phyloP scores from a whole-genome alignment of 768 basidiomycete species.

The Mycena venus region DNA sequence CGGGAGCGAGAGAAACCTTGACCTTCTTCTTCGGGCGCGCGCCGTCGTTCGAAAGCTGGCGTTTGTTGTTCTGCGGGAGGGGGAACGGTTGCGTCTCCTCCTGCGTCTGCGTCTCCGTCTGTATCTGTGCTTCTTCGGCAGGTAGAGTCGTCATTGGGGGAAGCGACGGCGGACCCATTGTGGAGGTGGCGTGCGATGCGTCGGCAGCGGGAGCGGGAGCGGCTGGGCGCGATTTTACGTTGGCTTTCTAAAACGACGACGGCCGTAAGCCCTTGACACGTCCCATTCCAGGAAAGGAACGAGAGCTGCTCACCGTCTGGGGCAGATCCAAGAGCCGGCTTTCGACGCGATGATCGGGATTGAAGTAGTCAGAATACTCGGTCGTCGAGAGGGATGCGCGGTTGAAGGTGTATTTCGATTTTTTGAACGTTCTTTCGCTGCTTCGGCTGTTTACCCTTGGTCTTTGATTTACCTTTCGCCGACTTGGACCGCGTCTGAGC shows the following conservation, averaged over 20 bases:
- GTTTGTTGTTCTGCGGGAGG: conserved; percentile 37
- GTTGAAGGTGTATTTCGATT: conserved; percentile 69
- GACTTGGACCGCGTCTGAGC: conserved; percentile 55
- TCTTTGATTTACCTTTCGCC: conserved; percentile 55
- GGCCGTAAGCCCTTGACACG: neutral
- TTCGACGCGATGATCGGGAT: conserved; percentile 71
- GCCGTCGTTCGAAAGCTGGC: conserved; percentile 36
- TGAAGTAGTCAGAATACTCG: conserved; percentile 78
- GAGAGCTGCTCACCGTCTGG: conserved; percentile 59
- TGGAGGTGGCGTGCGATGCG: neutral
- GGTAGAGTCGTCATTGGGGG: conserved; percentile 12
- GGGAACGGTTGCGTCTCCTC: conserved; percentile 50
- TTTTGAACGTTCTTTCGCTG: conserved; percentile 68
- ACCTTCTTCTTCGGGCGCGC: conserved; percentile 68
- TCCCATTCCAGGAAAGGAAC: neutral
- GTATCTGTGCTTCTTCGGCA: conserved; percentile 23
- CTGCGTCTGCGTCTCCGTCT: conserved; percentile 59
- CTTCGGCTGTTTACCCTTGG: conserved; percentile 56
- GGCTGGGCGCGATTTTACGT: conserved; percentile 24
- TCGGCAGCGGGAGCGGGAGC: conserved; percentile 2
- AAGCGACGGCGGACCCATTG: conserved; percentile 1
- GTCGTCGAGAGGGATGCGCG: conserved; percentile 55
- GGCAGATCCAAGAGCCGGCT: conserved; percentile 71
- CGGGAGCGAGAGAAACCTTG: conserved; percentile 79
- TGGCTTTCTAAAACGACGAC: conserved; percentile 34